A percentile compares a stretch with the other conserved stretches of the same genome.
Evolutionary conservation across 345 rosid genomes (phyloP).

Genomic region (Eucalyptus polyanthemos): DNA sequence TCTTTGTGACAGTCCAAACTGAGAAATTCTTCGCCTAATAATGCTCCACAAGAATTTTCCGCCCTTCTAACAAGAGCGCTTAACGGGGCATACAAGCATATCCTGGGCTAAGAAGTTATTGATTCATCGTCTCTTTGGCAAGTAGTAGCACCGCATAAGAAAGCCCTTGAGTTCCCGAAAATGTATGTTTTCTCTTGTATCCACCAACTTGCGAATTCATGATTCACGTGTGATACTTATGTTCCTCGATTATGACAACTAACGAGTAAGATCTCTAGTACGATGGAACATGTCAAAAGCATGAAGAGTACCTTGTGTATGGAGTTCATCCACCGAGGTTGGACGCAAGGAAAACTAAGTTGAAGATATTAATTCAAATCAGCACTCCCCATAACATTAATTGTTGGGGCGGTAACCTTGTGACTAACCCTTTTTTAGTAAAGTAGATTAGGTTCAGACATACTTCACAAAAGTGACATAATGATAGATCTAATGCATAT

Average conservation of each 20-base stretch:
- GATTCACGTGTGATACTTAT: background rate
- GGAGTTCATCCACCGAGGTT: background rate
- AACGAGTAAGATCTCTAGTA: background rate
- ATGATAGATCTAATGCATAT: background rate
- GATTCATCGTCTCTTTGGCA: background rate
- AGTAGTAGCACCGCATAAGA: background rate
- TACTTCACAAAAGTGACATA: background rate
- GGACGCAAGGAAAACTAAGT: background rate
- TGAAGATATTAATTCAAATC: background rate
- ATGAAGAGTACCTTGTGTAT: background rate
- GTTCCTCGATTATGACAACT: background rate
- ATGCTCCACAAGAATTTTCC: background rate
- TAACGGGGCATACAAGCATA: background rate
- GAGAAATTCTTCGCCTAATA: background rate
- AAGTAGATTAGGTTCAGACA: background rate
- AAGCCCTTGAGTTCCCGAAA: background rate
- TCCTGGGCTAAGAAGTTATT: background rate
- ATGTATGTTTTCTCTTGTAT: background rate
- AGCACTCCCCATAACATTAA: background rate
- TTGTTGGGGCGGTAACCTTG: background rate
- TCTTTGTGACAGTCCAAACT: background rate
- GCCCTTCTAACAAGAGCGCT: background rate
- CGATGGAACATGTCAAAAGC: background rate
- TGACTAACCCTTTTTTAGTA: background rate
- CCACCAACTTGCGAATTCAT: background rate